Conservation (phyloP, 306 rosid genomes). For the Styphnolobium japonicum region DNA sequence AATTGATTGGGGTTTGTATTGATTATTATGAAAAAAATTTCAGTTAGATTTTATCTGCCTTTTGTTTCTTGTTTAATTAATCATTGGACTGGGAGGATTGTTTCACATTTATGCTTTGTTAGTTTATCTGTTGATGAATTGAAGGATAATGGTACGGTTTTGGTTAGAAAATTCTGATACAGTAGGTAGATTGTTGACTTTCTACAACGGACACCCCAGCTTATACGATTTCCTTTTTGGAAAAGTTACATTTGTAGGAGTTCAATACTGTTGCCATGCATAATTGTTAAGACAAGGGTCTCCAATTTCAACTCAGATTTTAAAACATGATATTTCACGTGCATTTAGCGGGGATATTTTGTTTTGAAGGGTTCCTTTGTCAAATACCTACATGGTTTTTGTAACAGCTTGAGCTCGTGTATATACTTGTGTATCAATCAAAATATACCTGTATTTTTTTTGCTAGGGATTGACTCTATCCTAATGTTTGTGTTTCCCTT, state of each 20-base stretch:
- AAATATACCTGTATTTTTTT: constrained; percentile 4
- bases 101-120: background rate
- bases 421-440: constrained; percentile 3
- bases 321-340: background rate
- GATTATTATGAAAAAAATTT: background rate
- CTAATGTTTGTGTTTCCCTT: background rate
- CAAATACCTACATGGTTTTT: background rate
- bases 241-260: background rate
- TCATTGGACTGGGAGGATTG: background rate
- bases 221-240: background rate
- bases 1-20: constrained; percentile 21
- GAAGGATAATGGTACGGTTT: constrained; percentile 10
- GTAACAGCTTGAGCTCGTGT: background rate
- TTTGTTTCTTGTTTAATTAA: constrained; percentile 5
- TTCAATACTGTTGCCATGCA: background rate
- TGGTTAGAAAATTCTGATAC: background rate
- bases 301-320: background rate
- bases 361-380: background rate
- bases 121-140: constrained; percentile 6
- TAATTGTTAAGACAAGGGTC: background rate
- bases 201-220: background rate
- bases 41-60: background rate
- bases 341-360: background rate
- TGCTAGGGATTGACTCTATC: constrained; percentile 17
- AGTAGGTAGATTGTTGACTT: background rate